A percentile compares a stretch with the other conserved stretches of the same genome.
phyloP scores from a whole-genome alignment of 2,329 filamentous ascomycete genomes.

The Cercospora zeae-maydis region DNA sequence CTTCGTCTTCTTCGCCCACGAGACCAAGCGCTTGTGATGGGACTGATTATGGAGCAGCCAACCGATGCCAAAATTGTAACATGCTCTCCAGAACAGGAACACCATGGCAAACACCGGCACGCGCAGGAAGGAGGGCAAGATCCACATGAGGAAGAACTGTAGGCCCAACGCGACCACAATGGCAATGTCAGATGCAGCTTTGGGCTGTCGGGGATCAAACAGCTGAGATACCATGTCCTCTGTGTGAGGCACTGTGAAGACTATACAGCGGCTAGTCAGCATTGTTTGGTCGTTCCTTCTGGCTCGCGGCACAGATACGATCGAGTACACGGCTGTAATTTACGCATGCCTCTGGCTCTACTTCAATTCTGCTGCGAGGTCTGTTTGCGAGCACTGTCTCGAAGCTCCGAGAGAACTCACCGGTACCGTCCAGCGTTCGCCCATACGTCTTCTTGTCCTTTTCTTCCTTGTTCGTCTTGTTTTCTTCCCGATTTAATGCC shows the following conservation, averaged over 20 bases:
- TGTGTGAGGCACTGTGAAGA: slow-evolving; percentile 91
- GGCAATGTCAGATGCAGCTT: slow-evolving; percentile 81
- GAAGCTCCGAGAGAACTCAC: slow-evolving; percentile 54
- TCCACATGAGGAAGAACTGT: slow-evolving; percentile 70
- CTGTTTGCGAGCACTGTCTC: not conserved
- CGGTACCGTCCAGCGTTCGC: slow-evolving; percentile 82
- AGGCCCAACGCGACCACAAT: slow-evolving; percentile 74
- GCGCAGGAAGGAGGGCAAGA: slow-evolving; percentile 65
- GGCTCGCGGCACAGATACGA: not conserved
- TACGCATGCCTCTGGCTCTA: slow-evolving; percentile 15
- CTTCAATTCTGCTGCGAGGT: not conserved
- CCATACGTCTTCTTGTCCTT: slow-evolving; percentile 78
- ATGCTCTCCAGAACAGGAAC: slow-evolving; percentile 88
- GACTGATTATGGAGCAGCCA: slow-evolving; percentile 86
- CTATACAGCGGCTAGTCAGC: slow-evolving; percentile 49
- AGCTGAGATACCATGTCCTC: slow-evolving; percentile 99
- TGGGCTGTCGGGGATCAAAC: slow-evolving; percentile 88
- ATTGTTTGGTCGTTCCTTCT: slow-evolving; percentile 11
- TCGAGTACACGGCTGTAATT: not conserved
- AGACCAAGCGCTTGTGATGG: slow-evolving; percentile 76
- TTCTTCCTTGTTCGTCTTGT: slow-evolving; percentile 46
- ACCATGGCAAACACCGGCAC: slow-evolving; percentile 74
- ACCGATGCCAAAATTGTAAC: slow-evolving; percentile 93
- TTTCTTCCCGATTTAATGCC: slow-evolving; percentile 50
- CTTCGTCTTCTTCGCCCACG: slow-evolving; percentile 80